Conservation (phyloP, 78 protist species). For the Cyanophora paradoxa region DNA sequence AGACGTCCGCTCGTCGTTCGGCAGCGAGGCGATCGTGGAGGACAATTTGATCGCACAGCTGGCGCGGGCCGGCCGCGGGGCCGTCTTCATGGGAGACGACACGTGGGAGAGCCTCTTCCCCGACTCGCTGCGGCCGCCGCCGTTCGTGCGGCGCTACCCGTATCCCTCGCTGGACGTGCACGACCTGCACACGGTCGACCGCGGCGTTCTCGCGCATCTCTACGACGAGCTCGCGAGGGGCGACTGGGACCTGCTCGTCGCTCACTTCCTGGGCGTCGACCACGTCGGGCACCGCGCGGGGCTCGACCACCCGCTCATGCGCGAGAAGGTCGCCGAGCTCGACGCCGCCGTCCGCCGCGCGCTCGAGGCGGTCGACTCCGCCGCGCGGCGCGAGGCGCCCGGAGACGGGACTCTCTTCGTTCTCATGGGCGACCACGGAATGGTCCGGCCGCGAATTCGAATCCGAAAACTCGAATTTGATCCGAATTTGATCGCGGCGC, state of each 20-base stretch:
- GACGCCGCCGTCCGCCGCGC: slow-evolving; percentile 22
- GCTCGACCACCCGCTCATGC: slow-evolving; percentile 73
- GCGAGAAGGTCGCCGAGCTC: slow-evolving; percentile 48
- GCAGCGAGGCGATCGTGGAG: slow-evolving; percentile 52
- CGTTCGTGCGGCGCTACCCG: slow-evolving; percentile 42
- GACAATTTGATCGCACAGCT: slow-evolving; percentile 77
- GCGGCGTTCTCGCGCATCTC: slow-evolving; percentile 44
- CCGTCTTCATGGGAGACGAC: slow-evolving; percentile 87
- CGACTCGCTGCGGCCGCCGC: too few species aligned
- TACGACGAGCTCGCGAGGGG: neutral
- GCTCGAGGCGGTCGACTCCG: slow-evolving; percentile 28
- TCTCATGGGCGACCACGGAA: slow-evolving; percentile 96
- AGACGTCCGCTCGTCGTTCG: slow-evolving; percentile 69
- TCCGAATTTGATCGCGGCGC: neutral
- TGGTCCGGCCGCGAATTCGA: slow-evolving; percentile 33
- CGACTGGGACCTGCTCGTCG: slow-evolving; percentile 64
- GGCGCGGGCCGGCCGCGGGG: neutral
- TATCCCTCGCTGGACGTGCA: slow-evolving; percentile 83
- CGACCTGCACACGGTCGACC: slow-evolving; percentile 89
- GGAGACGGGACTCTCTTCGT: slow-evolving; percentile 59
- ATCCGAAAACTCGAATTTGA: neutral
- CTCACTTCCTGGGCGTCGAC: slow-evolving; percentile 93
- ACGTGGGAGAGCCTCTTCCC: slow-evolving; percentile 87
- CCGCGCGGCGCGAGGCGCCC: neutral
- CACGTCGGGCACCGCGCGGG: slow-evolving; percentile 83